Conservation (phyloP, 1,284 basidiomycete species). For the Thecaphora thlaspeos region DNA sequence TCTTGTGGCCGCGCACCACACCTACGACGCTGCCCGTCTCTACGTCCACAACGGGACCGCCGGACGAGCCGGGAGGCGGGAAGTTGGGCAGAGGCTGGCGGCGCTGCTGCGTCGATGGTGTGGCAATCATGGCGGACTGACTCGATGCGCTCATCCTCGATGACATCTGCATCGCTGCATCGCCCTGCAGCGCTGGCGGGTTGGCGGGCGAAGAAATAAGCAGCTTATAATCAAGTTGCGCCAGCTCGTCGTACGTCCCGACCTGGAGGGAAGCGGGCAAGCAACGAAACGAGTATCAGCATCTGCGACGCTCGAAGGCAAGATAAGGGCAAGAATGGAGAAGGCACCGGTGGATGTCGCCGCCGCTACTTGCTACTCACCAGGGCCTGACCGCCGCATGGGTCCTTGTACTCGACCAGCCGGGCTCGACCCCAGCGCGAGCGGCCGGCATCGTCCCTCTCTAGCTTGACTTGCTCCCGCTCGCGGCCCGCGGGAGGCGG, state of each 20-base stretch:
- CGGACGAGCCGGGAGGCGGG: slow-evolving; percentile 70
- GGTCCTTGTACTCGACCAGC: slow-evolving; percentile 52
- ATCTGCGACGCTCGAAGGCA: too few relatives aligned
- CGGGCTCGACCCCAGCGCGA: slow-evolving; percentile 50
- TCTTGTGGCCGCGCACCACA: slow-evolving; percentile 67
- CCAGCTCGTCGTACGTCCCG: slow-evolving; percentile 70
- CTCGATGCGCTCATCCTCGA: slow-evolving; percentile 8
- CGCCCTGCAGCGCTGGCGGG: slow-evolving; percentile 30
- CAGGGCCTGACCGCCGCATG: slow-evolving; percentile 38
- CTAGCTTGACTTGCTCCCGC: slow-evolving; percentile 27
- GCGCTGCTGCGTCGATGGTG: slow-evolving; percentile 1
- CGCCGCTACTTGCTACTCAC: slow-evolving; percentile 6
- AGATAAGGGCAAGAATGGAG: too few relatives aligned
- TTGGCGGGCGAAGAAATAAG: slow-evolving; percentile 34
- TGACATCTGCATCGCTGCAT: slow-evolving; percentile 18
- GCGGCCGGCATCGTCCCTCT: slow-evolving; percentile 36
- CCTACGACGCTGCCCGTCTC: slow-evolving; percentile 70
- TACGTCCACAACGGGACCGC: slow-evolving; percentile 70
- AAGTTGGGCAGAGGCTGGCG: slow-evolving; percentile 51
- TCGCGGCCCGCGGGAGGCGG: slow-evolving; percentile 27
- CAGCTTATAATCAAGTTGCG: slow-evolving; percentile 61
- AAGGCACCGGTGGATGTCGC: too few relatives aligned
- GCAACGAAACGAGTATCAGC: too few relatives aligned
- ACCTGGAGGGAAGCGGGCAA: slow-evolving; percentile 52
- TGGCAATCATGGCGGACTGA: slow-evolving; percentile 4